Evolutionary conservation across 1,284 basidiomycete genomes (phyloP), one percentile per base, ranked within the genome.

Genomic region (Melampsora larici-populina): DNA sequence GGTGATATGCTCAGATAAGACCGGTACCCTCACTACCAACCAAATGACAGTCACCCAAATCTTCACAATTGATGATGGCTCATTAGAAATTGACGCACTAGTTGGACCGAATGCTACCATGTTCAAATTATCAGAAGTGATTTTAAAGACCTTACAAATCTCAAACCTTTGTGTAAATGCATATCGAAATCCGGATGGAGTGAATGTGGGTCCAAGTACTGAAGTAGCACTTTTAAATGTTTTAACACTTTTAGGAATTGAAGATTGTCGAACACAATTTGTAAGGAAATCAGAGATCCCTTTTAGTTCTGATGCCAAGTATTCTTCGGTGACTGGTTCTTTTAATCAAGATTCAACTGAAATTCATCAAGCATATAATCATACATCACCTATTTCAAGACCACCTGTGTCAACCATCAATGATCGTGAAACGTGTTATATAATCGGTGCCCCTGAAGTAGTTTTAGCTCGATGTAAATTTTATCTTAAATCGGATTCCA

Each of bases 1-100:
- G 58, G 95, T 97, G 29, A 93, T 99, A 79, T 98, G 96, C 83
- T 94, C 93, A 0, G 96, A 99, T 85, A 99, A 99, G 86, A 98
- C 96, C 58, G 92, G 93, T n/a, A 99, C 95, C 0, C 85, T 98
- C 71, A 99, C 96, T 0, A 93, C 91, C 83, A 97, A 97, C 84
- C 92, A 97, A 81, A 94, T 97, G 87, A 96, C 94, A 0, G 93
- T 98, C 15, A 92, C 90, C 0, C 91, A 94, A 81, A 86, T 90
- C 17, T 98, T 94, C 84, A 88, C 90, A 0, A 90, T 96, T 4
- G 94, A 97, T 81, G 93, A 96, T 82, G 84, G 82, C 9, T 86
- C 87, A 1, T 82, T 92, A 31, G 87, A 88, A 69, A 85, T 96
- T n/a, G 89, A 89, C 80, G 89, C 89, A 78, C 90, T 89, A 60